These are phyloP conservation scores for Malus hybrid DNA, from an alignment of 331 rosid genomes.

Conservation along the genomic window DNA sequence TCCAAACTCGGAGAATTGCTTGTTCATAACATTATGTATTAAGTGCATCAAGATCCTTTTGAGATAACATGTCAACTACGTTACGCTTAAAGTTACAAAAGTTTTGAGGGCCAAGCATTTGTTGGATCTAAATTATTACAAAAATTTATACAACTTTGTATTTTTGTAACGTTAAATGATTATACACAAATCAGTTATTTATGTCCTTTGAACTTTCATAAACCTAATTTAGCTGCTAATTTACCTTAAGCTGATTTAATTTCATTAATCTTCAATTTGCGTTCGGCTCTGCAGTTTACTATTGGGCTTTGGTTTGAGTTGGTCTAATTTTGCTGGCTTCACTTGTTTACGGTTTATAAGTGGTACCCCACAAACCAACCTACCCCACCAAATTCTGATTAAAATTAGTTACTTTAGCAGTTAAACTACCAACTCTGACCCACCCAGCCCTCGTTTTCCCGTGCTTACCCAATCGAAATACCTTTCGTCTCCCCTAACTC, in stretches of 20 bases:
- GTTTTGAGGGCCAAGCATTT: no score
- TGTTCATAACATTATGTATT: no score
- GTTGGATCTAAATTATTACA: no score
- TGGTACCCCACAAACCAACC: neutral
- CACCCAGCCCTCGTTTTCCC: slow-evolving; percentile 32
- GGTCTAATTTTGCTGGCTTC: neutral
- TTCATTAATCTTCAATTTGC: no score
- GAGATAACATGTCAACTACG: no score
- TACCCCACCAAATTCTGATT: neutral
- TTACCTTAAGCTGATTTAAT: no score
- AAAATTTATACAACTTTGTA: neutral
- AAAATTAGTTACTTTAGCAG: neutral
- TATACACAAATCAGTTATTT: no score
- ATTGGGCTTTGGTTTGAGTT: neutral
- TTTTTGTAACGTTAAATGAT: no score
- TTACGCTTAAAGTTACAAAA: neutral
- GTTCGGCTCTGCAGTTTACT: neutral
- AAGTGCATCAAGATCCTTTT: no score
- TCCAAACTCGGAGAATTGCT: no score
- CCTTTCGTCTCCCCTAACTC: slow-evolving; percentile 42
- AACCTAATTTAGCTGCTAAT: no score
- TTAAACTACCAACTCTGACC: slow-evolving; percentile 17
- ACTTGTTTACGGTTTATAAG: neutral
- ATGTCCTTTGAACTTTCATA: neutral
- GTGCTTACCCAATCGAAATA: slow-evolving; percentile 26